phyloP scores from a whole-genome alignment of 495 filamentous ascomycete genomes.

The Monascus purpureus region DNA sequence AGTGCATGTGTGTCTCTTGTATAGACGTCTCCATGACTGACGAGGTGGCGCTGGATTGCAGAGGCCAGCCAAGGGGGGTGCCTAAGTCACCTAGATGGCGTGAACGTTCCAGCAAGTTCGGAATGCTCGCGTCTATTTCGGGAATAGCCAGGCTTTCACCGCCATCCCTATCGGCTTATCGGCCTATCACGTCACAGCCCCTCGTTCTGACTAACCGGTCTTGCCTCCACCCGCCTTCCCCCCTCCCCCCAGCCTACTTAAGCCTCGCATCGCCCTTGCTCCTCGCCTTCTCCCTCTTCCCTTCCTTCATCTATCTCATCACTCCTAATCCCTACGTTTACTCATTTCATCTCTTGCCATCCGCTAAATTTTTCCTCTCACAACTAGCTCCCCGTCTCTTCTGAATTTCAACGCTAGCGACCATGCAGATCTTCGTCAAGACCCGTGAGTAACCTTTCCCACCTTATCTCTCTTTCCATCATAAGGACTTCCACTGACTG shows the following conservation, averaged over 20 bases:
- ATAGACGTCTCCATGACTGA: no score
- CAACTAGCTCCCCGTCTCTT: constrained; percentile 3
- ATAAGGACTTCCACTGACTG: constrained; percentile 6
- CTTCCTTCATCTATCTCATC: constrained; percentile 1
- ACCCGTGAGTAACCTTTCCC: constrained; percentile 51
- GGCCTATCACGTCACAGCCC: constrained; percentile 17
- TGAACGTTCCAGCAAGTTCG: no score
- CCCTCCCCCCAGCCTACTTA: constrained; percentile 7
- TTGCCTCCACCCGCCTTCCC: constrained; percentile 17
- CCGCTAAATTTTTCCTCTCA: constrained; percentile 2
- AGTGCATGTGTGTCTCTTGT: no score
- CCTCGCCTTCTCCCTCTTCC: constrained; percentile 4
- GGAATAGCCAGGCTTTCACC: not conserved
- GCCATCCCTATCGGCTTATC: no score
- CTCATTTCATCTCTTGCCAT: constrained; percentile 3
- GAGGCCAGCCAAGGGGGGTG: no score
- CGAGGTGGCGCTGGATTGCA: no score
- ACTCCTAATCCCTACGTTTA: constrained; percentile 11
- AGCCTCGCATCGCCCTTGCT: constrained; percentile 8
- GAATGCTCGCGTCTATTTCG: no score
- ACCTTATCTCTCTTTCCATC: constrained; percentile 4
- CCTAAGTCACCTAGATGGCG: no score
- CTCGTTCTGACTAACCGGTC: constrained; percentile 25
- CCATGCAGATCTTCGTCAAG: constrained; percentile 98
- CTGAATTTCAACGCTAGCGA: constrained; percentile 8